These are phyloP conservation scores for Daldinia concentrica DNA, from an alignment of 495 filamentous ascomycete species.

Conservation along the genomic window DNA sequence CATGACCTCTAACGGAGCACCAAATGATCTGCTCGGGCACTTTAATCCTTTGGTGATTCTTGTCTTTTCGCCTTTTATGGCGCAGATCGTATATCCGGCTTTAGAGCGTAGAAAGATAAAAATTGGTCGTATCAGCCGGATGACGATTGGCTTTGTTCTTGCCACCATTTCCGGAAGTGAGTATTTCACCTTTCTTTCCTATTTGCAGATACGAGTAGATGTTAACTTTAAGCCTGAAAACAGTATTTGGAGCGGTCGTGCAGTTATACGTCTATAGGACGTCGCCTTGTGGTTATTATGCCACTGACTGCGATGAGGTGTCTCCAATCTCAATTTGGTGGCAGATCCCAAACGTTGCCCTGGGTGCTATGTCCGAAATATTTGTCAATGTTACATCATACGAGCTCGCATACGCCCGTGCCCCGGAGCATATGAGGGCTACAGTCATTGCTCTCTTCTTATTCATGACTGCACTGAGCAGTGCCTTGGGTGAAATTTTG, in stretches of 20 bases:
- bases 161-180: slow-evolving; percentile 52
- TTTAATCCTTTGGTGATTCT: slow-evolving; percentile 72
- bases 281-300: slow-evolving; percentile 47
- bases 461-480: slow-evolving; percentile 61
- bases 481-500: slow-evolving; percentile 62
- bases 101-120: slow-evolving; percentile 65
- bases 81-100: slow-evolving; percentile 67
- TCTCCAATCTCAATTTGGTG: slow-evolving; percentile 65
- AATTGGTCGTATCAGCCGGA: slow-evolving; percentile 71
- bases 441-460: slow-evolving; percentile 68
- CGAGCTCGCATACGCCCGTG: slow-evolving; percentile 70
- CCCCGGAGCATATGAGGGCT: slow-evolving; percentile 67
- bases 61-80: slow-evolving; percentile 71
- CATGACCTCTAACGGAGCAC: slow-evolving; percentile 49
- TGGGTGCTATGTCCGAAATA: slow-evolving; percentile 66
- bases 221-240: neutral
- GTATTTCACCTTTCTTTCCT: neutral
- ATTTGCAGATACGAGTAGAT: neutral
- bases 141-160: slow-evolving; percentile 70
- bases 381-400: slow-evolving; percentile 70
- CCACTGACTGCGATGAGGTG: slow-evolving; percentile 53
- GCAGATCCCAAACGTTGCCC: slow-evolving; percentile 55
- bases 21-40: slow-evolving; percentile 64
- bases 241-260: slow-evolving; percentile 66
- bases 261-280: slow-evolving; percentile 72